These are phyloP conservation scores for Coix lacrymajobi DNA, from an alignment of 176 grass and related monocot species.

Conservation along the genomic window DNA sequence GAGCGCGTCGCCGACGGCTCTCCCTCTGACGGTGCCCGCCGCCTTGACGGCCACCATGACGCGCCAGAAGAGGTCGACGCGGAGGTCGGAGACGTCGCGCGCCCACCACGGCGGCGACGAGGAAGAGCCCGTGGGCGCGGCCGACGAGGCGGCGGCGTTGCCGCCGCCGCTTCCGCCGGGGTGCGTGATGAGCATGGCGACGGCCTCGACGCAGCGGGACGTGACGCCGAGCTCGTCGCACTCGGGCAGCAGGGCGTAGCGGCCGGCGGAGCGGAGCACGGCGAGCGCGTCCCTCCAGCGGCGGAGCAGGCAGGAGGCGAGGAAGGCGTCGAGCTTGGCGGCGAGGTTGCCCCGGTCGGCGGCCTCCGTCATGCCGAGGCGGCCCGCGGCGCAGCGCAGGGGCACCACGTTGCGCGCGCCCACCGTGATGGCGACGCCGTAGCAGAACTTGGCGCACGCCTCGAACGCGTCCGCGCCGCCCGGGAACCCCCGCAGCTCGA, in stretches of 20 bases:
- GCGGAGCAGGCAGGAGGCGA: conserved; percentile 68
- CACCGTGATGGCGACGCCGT: conserved; percentile 57
- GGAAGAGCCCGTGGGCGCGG: neutral
- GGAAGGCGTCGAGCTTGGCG: conserved; percentile 70
- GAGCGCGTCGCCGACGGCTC: conserved; percentile 48
- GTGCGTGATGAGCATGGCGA: conserved; percentile 31
- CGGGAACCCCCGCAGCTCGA: conserved; percentile 44
- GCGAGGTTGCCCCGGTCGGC: conserved; percentile 54
- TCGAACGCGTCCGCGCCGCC: conserved; percentile 74
- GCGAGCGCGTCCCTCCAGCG: conserved; percentile 71
- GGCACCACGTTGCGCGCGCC: conserved; percentile 69
- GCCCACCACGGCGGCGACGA: conserved; percentile 46
- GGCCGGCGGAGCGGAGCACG: conserved; percentile 45
- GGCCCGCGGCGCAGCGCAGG: conserved; percentile 53
- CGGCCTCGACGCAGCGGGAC: conserved; percentile 45
- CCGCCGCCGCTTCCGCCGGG: neutral
- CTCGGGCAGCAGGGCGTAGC: conserved; percentile 1
- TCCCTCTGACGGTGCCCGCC: conserved; percentile 23
- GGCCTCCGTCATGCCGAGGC: conserved; percentile 65
- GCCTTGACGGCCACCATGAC: conserved; percentile 79
- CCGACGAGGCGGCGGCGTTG: neutral
- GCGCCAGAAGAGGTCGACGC: conserved; percentile 67
- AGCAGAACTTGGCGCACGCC: conserved; percentile 78
- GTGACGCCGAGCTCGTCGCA: conserved; percentile 67
- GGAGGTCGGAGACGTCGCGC: conserved; percentile 44